Base-by-base conservation (phyloP, 1,284 basidiomycete genomes). In the Macrocybe sp. region DNA sequence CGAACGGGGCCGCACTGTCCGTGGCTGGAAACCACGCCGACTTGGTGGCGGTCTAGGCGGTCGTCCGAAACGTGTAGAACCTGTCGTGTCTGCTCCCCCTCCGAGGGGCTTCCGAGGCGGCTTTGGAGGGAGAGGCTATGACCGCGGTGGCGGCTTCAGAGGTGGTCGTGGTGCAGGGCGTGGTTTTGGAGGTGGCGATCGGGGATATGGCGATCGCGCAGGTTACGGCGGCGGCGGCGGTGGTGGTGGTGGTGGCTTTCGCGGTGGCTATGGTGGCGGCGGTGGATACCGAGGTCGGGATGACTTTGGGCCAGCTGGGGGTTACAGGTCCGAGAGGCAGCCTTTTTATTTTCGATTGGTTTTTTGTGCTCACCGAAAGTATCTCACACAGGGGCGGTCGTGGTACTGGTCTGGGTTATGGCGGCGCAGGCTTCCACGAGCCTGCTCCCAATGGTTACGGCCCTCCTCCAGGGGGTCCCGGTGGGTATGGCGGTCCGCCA, bases 21-120 rank as follows among this genome's bases (percentile, higher is more conserved):
- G 96, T 54, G 97, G 94, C 6, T 99, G 97, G 97, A 97, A 97
- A 64, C 97, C 97, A 4, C 87, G 90, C 51, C 83, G 94, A 48
- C 73, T 99, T 0, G 97, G 96, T 22, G 97, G 96, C 11, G 97
- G 97, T 1, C 77, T 99, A 22, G 97, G 97, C 14, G 97, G 96
- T 9, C 78, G 90, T 45, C 89, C 92, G n/a, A 97, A 97, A 66
- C 88, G 89, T 3, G 79, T 83, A 6, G 83, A 83, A 51, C 70
- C 79, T 6, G 68, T 68, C 9, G 63, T 67, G 7, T 55, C 58
- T 31, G 49, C 58, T 6, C 50, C 60, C 32, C 55, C 73, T 41
- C 57, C 66, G 44, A 56, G 60, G 30, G 62, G 65, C 1, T 65
- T 67, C 47, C 53, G 73, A 42, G 73, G 76, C 6, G 74, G 78